A percentile compares a stretch with the other conserved stretches of the same genome.
Conservation (phyloP, 257 asterid species). For the Ilex aquifolium region DNA sequence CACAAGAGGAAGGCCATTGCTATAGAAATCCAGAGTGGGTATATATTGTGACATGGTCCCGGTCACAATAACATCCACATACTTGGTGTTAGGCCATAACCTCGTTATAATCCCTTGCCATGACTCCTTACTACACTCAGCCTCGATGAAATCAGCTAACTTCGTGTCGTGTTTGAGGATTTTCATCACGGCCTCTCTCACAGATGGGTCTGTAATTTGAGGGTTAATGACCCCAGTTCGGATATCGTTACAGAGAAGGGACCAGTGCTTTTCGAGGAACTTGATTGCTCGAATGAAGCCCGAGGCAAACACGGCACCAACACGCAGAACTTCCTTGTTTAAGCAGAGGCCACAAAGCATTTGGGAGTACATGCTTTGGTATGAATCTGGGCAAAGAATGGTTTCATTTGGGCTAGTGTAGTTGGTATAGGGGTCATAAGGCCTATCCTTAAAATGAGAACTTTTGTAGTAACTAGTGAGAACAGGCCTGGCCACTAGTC, state of each 20-base stretch:
- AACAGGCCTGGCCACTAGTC: conserved; percentile 81
- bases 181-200: conserved; percentile 48
- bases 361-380: conserved; percentile 92
- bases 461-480: conserved; percentile 83
- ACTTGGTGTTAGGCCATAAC: conserved; percentile 87
- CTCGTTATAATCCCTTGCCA: conserved; percentile 83
- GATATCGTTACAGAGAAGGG: conserved; percentile 59
- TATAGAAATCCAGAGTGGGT: conserved; percentile 76
- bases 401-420: conserved; percentile 90
- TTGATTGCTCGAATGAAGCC: conserved; percentile 84
- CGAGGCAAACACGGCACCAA: conserved; percentile 93
- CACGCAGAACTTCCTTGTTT: conserved; percentile 68
- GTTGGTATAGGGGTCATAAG: conserved; percentile 84
- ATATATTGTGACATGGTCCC: conserved; percentile 96
- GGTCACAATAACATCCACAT: conserved; percentile 81
- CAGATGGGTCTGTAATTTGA: conserved; percentile 43
- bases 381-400: conserved; percentile 74
- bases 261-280: conserved; percentile 72
- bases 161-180: conserved; percentile 54
- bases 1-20: conserved; percentile 78
- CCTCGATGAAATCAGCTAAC: conserved; percentile 56
- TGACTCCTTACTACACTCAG: conserved; percentile 45
- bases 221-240: conserved; percentile 52
- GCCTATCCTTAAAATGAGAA: conserved; percentile 64
- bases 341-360: conserved; percentile 84